Base-by-base conservation (phyloP, 306 rosid species). In the Castanea sativa region DNA sequence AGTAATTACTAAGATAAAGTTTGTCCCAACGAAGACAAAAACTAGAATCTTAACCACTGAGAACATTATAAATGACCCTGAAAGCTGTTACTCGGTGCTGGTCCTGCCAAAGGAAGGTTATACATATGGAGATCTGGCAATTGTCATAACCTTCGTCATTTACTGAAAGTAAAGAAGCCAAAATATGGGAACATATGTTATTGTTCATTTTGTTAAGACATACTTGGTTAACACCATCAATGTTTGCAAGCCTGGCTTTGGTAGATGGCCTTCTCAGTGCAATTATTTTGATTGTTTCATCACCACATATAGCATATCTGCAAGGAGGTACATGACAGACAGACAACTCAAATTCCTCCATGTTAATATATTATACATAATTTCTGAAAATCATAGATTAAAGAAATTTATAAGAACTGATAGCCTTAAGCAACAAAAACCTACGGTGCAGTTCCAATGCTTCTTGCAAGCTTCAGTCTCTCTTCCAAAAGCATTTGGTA, bases 191-290 rank as follows among this genome's bases (percentile, higher is more conserved):
- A n/a, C 70, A 18, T 23, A 23, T 45, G 51, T 27, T 45, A 76
- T 64, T 60, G 79, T 71, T 27, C 68, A 27, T 67, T 53, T 21
- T 67, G 13, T 38, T 13, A 76, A 78, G 81, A 68, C 51, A 73
- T 89, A 92, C 98, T 97, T 94, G 98, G 90, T 92, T 90, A 80
- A 94, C 94, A 25, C 98, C 98, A 77, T 94, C 97, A 64, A 94
- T 90, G 81, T 89, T 88, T 35, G 98, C 96, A 51, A 94, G 87
- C 85, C 98, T 85, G 78, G 97, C 96, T 86, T 87, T 88, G 83
- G 98, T 85, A 57, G 98, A 94, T 61, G 98, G 98, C 79, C 98
- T 90, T 55, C 82, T 76, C 82, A 94, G 80, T 38, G 94, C 88
- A 89, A 94, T 89, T 84, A 82, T 88, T 88, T 72, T 88, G 10